Percentiles rank a stretch among this genome's conserved stretches.
Conservation (phyloP, 371 early-diverging fungal species). For the Sporodiniella umbellata region DNA sequence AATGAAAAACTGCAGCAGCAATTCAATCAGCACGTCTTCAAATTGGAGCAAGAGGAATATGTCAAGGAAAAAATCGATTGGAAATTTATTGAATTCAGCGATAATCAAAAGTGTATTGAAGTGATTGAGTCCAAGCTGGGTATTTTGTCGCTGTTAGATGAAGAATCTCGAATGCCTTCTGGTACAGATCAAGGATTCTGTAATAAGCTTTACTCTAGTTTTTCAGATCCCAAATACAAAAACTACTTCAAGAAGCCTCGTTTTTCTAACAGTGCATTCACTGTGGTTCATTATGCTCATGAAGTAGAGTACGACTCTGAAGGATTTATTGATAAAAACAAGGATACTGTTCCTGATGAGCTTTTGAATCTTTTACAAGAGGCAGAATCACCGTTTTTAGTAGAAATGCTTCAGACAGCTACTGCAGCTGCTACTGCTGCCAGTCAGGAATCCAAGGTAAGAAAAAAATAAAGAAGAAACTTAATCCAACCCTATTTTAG, state of each 20-base stretch:
- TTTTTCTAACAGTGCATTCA: conserved; percentile 81
- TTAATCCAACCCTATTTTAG: conserved; percentile 12
- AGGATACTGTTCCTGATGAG: conserved; percentile 97
- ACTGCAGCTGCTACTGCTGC: conserved; percentile 49
- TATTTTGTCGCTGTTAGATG: conserved; percentile 94
- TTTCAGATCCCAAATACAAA: conserved; percentile 64
- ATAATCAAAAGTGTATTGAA: conserved; percentile 98
- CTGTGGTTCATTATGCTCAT: conserved; percentile 90
- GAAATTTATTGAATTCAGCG: conserved; percentile 95
- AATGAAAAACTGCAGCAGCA: conserved; percentile 98
- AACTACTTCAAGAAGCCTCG: conserved; percentile 89
- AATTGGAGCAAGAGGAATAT: conserved; percentile 96
- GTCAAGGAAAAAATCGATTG: conserved; percentile 90
- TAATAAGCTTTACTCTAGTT: conserved; percentile 81
- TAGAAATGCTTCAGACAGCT: conserved; percentile 65
- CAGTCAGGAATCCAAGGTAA: conserved; percentile 23
- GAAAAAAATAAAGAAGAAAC: not conserved
- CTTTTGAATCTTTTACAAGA: conserved; percentile 68
- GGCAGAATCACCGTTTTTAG: conserved; percentile 71
- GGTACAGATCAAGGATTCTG: conserved; percentile 83
- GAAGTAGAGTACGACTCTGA: conserved; percentile 88
- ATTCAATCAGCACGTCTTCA: conserved; percentile 74
- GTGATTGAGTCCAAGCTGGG: conserved; percentile 97
- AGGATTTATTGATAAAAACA: conserved; percentile 98
- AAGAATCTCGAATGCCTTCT: conserved; percentile 91